Percentiles rank a stretch among this genome's conserved stretches.
These are phyloP conservation scores for Microdochium nivale DNA, from an alignment of 2,329 filamentous ascomycete genomes.

Conservation along the genomic window DNA sequence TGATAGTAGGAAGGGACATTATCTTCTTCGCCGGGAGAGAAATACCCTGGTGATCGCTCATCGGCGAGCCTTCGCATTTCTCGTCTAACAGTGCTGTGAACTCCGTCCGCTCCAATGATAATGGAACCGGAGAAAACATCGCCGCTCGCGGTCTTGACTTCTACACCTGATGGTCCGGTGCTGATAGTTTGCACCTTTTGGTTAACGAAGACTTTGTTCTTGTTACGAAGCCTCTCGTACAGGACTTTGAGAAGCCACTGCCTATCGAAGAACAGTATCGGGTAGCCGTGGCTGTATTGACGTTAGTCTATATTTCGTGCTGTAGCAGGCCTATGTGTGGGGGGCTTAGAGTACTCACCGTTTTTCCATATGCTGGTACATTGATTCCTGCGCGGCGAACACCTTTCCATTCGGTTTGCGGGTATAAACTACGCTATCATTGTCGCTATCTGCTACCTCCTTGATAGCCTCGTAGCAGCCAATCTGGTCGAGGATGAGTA, in stretches of 20 bases:
- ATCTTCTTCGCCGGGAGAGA: slow-evolving; percentile 10
- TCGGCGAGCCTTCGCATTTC: slow-evolving; percentile 18
- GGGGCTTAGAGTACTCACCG: neutral
- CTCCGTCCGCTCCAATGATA: slow-evolving; percentile 29
- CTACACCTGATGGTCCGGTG: slow-evolving; percentile 12
- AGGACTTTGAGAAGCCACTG: slow-evolving; percentile 23
- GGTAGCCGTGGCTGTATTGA: slow-evolving; percentile 20
- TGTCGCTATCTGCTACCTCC: slow-evolving; percentile 5
- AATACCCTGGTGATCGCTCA: slow-evolving; percentile 13
- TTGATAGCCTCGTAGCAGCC: slow-evolving; percentile 23
- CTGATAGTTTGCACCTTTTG: slow-evolving; percentile 19
- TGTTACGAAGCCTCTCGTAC: slow-evolving; percentile 22
- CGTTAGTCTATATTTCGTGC: too few species aligned
- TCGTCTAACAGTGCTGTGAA: slow-evolving; percentile 26
- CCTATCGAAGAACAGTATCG: slow-evolving; percentile 24
- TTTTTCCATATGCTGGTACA: neutral
- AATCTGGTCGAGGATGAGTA: slow-evolving; percentile 40
- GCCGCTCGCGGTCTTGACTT: slow-evolving; percentile 22
- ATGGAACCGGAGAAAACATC: slow-evolving; percentile 19
- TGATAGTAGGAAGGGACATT: slow-evolving; percentile 15
- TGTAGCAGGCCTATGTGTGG: too few species aligned
- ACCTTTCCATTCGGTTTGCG: neutral
- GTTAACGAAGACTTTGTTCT: slow-evolving; percentile 19
- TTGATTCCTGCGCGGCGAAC: neutral
- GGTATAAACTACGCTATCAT: neutral